Evolutionary conservation across 345 rosid genomes (phyloP).

Genomic region (Cardamine occulta): DNA sequence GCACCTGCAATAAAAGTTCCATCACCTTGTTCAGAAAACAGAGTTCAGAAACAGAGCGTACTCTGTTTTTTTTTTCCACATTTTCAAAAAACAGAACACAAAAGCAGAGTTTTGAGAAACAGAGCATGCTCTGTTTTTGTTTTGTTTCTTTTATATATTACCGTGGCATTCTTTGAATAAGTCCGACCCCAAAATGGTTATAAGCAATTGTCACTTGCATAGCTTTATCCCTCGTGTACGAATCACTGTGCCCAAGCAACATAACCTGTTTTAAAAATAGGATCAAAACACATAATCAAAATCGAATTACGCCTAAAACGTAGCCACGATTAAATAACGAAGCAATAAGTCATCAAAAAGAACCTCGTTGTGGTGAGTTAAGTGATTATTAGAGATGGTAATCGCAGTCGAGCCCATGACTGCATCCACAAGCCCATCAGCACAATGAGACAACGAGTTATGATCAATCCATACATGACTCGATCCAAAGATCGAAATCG

Average conservation of each 20-base stretch:
- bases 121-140: constrained; percentile 20
- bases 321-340: not conserved
- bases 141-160: constrained; percentile 28
- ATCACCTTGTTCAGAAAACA: constrained; percentile 15
- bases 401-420: constrained; percentile 97
- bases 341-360: not conserved
- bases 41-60: not conserved
- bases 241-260: constrained; percentile 90
- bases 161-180: constrained; percentile 98
- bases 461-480: constrained; percentile 96
- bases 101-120: constrained; percentile 23
- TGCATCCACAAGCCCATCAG: constrained; percentile 96
- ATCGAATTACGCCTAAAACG: not conserved
- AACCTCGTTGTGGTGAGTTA: constrained; percentile 96
- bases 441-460: constrained; percentile 84
- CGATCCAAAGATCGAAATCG: constrained; percentile 82
- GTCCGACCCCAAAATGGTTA: constrained; percentile 95
- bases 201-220: constrained; percentile 98
- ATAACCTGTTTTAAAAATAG: constrained; percentile 57
- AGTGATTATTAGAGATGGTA: constrained; percentile 86
- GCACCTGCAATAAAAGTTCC: constrained; percentile 55
- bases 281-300: not conserved
- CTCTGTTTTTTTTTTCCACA: not conserved
- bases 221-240: constrained; percentile 77
- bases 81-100: not conserved